Evolutionary conservation across 352 stramenopile genomes (phyloP).

Genomic region (Phytophthora podocarpi): DNA sequence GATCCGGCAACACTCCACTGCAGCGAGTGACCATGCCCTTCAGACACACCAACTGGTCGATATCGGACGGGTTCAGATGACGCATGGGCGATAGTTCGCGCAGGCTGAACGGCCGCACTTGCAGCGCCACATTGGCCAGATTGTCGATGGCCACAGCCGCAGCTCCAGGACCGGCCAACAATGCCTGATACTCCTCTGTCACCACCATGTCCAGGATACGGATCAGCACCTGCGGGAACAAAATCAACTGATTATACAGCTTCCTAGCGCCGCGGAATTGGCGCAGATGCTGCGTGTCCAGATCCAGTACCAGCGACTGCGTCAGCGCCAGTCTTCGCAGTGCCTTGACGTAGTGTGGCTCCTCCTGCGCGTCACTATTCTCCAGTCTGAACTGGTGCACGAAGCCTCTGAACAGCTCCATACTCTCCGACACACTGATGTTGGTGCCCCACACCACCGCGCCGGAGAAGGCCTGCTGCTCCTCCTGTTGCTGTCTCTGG

Average conservation of each 20-base stretch:
- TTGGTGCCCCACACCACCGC: conserved; percentile 95
- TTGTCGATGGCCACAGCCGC: conserved; percentile 53
- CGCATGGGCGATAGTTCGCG: conserved; percentile 94
- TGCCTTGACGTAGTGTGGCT: conserved; percentile 80
- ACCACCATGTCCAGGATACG: conserved; percentile 97
- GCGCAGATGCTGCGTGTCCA: conserved; percentile 92
- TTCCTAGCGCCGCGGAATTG: conserved; percentile 79
- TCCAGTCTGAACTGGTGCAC: conserved; percentile 81
- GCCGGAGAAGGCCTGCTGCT: conserved; percentile 62
- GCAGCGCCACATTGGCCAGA: conserved; percentile 63
- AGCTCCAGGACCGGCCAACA: conserved; percentile 38
- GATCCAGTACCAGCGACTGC: conserved; percentile 88
- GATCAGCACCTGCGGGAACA: conserved; percentile 96
- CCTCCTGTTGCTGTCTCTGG: conserved; percentile 45
- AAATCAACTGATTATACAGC: conserved; percentile 97
- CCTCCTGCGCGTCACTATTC: conserved; percentile 32
- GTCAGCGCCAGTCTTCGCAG: conserved; percentile 80
- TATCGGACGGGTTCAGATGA: conserved; percentile 96
- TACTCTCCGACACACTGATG: conserved; percentile 93
- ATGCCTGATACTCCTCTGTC: conserved; percentile 87
- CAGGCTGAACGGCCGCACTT: conserved; percentile 98
- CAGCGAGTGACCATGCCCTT: conserved; percentile 98
- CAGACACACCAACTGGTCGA: conserved; percentile 97
- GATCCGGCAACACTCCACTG: conserved; percentile 97
- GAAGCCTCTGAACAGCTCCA: conserved; percentile 90